A percentile compares a stretch with the other conserved stretches of the same genome.
Evolutionary conservation across 2,329 filamentous ascomycete genomes (phyloP).

Genomic region (Diplodia seriata): DNA sequence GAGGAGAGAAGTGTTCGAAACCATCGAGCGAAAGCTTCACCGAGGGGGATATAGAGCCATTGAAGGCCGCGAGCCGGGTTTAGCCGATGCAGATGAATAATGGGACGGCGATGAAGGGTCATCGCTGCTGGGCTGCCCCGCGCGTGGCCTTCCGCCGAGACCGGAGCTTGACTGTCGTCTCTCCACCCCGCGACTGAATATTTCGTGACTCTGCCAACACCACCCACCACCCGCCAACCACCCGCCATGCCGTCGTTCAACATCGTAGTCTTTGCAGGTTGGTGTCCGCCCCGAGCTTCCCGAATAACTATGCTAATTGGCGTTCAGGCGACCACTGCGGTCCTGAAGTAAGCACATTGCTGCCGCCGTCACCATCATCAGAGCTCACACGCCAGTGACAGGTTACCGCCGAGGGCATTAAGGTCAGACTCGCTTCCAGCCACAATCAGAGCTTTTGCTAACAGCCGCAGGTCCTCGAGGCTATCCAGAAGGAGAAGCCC

Average conservation of each 20-base stretch:
- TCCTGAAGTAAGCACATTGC: conserved; percentile 46
- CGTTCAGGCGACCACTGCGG: conserved; percentile 50
- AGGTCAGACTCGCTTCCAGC: conserved; percentile 61
- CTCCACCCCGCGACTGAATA: conserved; percentile 29
- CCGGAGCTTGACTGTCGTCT: conserved; percentile 25
- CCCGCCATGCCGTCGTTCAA: conserved; percentile 49
- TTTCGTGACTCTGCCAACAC: conserved; percentile 16
- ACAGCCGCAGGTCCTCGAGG: conserved; percentile 71
- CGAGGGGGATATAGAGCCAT: background rate
- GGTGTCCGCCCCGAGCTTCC: conserved; percentile 10
- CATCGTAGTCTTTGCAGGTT: conserved; percentile 52
- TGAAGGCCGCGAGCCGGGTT: background rate
- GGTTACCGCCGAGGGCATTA: conserved; percentile 85
- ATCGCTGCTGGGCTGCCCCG: conserved; percentile 21
- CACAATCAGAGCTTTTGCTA: background rate
- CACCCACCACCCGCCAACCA: background rate
- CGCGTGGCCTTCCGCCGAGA: conserved; percentile 19
- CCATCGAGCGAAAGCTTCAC: background rate
- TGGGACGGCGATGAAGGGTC: background rate
- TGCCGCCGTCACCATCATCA: conserved; percentile 13
- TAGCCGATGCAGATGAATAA: conserved; percentile 10
- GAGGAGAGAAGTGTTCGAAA: background rate
- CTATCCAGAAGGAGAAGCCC: conserved; percentile 74
- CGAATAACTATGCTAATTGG: conserved; percentile 36
- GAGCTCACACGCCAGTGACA: conserved; percentile 45